Conservation (phyloP, 225 moss, liverwort and hornwort species). For the Climacium dendroides region DNA sequence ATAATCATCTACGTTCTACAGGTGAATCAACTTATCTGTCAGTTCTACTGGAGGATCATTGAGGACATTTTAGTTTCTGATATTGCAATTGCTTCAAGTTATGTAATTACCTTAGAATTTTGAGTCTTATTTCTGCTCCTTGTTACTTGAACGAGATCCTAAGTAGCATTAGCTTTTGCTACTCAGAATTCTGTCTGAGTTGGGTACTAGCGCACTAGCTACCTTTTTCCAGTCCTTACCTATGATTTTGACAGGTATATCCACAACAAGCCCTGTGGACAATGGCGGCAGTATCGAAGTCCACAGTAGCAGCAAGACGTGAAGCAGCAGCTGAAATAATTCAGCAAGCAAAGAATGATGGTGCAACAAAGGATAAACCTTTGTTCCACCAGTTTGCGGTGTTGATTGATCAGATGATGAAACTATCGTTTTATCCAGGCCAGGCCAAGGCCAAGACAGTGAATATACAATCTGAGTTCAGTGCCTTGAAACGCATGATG, state of each 20-base stretch:
- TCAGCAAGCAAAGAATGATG: slow-evolving; percentile 59
- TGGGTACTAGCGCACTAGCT: not conserved
- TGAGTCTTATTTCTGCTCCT: not conserved
- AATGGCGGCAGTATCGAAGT: slow-evolving; percentile 98
- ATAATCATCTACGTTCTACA: slow-evolving; percentile 72
- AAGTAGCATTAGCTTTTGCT: not conserved
- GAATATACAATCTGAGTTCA: slow-evolving; percentile 76
- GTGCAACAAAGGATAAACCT: slow-evolving; percentile 54
- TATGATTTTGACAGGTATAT: slow-evolving; percentile 46
- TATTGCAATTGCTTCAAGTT: not conserved
- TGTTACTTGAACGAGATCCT: not conserved
- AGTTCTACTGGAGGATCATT: not conserved
- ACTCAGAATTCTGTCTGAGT: not conserved
- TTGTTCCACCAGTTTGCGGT: slow-evolving; percentile 77
- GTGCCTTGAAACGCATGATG: slow-evolving; percentile 89
- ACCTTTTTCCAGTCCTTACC: not conserved
- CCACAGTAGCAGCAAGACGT: slow-evolving; percentile 74
- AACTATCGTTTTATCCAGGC: slow-evolving; percentile 73
- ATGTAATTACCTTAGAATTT: not conserved
- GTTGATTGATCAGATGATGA: slow-evolving; percentile 95
- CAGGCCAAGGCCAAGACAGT: slow-evolving; percentile 80
- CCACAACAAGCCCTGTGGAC: slow-evolving; percentile 98
- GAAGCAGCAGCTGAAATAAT: slow-evolving; percentile 95
- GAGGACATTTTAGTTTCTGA: not conserved
- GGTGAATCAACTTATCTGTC: slow-evolving; percentile 1